phyloP scores from a whole-genome alignment of 345 rosid species.

The Boechera stricta region DNA sequence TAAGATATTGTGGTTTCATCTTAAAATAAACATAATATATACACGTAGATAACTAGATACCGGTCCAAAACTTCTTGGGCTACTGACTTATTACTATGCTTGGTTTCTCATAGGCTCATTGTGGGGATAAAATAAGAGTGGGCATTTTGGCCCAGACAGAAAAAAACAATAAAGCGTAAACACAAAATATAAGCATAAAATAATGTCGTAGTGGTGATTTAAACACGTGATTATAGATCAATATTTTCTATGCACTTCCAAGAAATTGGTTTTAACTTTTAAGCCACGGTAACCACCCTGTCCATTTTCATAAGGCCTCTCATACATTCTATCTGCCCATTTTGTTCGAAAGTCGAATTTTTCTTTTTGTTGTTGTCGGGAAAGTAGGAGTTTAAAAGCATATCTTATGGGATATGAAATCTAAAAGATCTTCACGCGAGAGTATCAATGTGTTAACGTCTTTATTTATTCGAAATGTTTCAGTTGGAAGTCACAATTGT shows the following conservation, averaged over 20 bases:
- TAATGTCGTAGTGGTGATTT: not conserved
- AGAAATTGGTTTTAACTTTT: not conserved
- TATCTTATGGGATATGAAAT: not conserved
- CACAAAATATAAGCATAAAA: not conserved
- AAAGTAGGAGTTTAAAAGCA: not conserved
- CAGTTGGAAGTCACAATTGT: too few species aligned
- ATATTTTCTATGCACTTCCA: not conserved
- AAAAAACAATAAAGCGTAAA: not conserved
- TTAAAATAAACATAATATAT: not conserved
- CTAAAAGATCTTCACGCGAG: not conserved
- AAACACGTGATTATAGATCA: not conserved
- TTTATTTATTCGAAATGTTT: too few species aligned
- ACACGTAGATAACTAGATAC: not conserved
- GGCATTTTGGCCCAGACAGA: not conserved
- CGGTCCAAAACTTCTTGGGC: not conserved
- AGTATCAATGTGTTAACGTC: not conserved
- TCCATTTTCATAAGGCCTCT: not conserved
- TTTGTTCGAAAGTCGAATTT: not conserved
- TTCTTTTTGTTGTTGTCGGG: not conserved
- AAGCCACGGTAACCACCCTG: not conserved
- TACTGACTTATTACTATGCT: not conserved
- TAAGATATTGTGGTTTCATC: not conserved
- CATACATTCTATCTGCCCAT: not conserved
- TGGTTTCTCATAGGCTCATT: not conserved
- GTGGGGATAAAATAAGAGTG: not conserved